A percentile compares a stretch with the other conserved stretches of the same genome.
Evolutionary conservation across 768 basidiomycete genomes (phyloP).

Genomic region (Amanita pallidorosea): DNA sequence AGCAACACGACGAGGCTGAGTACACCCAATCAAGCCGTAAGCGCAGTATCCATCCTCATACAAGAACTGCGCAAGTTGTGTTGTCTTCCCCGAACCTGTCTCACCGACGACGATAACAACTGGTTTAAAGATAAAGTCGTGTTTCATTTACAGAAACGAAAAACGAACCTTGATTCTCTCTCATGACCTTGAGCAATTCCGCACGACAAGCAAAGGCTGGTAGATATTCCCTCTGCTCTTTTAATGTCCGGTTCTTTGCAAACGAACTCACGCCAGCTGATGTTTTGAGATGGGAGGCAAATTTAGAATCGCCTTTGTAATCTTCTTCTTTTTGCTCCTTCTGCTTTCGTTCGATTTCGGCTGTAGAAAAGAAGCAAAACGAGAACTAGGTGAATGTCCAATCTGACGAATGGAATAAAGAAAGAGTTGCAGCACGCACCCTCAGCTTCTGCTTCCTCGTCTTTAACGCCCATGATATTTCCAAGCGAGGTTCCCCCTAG

Average conservation of each 20-base stretch:
- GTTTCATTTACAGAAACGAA: not conserved
- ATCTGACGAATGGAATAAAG: slow-evolving; percentile 26
- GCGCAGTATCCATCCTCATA: slow-evolving; percentile 95
- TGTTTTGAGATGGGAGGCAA: slow-evolving; percentile 86
- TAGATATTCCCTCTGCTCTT: slow-evolving; percentile 92
- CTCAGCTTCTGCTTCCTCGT: slow-evolving; percentile 88
- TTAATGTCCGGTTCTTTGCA: slow-evolving; percentile 71
- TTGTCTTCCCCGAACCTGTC: slow-evolving; percentile 99
- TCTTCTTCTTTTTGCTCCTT: slow-evolving; percentile 49
- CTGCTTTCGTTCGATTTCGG: slow-evolving; percentile 40
- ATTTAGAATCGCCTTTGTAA: slow-evolving; percentile 94
- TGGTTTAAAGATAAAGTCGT: slow-evolving; percentile 17
- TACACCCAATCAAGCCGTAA: slow-evolving; percentile 89
- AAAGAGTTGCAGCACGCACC: slow-evolving; percentile 40
- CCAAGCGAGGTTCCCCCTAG: slow-evolving; percentile 91
- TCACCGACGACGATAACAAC: slow-evolving; percentile 97
- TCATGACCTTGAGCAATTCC: slow-evolving; percentile 75
- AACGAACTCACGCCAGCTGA: slow-evolving; percentile 73
- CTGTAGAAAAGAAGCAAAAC: slow-evolving; percentile 31
- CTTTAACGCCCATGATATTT: slow-evolving; percentile 95
- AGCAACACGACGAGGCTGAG: slow-evolving; percentile 96
- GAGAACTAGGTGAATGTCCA: slow-evolving; percentile 72
- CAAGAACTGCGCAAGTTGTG: slow-evolving; percentile 89
- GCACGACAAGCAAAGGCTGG: slow-evolving; percentile 97
- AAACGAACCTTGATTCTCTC: slow-evolving; percentile 88